Conservation (phyloP, 2,329 filamentous ascomycete genomes). For the Ascochyta lentis region DNA sequence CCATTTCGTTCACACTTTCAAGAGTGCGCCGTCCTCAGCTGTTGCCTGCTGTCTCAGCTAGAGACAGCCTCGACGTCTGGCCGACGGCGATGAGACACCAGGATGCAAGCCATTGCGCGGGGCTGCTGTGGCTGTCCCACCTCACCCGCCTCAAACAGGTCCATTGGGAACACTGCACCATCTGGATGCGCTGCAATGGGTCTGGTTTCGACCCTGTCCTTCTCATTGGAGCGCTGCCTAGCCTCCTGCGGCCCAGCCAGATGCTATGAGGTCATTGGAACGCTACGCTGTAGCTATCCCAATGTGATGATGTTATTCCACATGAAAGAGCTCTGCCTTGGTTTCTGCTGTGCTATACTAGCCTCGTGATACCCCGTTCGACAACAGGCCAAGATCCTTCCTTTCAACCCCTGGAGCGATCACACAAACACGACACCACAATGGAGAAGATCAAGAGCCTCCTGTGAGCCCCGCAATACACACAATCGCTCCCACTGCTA, state of each 20-base stretch:
- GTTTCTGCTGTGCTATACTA: conserved; percentile 18
- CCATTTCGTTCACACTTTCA: too few relatives aligned
- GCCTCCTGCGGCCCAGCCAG: conserved; percentile 20
- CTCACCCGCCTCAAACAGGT: not conserved
- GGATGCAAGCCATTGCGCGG: conserved; percentile 4
- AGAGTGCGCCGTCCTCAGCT: too few relatives aligned
- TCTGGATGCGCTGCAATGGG: conserved; percentile 20
- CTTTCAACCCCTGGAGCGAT: conserved; percentile 16
- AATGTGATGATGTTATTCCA: conserved; percentile 25
- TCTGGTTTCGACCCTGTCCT: conserved; percentile 4
- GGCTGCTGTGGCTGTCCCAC: conserved; percentile 7
- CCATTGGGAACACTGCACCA: conserved; percentile 2
- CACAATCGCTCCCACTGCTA: not conserved
- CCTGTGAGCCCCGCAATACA: conserved; percentile 39
- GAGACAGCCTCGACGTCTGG: not conserved
- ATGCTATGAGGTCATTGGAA: conserved; percentile 14
- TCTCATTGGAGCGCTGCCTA: conserved; percentile 29
- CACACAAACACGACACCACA: conserved; percentile 15
- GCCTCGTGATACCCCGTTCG: conserved; percentile 2
- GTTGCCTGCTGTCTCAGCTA: not conserved
- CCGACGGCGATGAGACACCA: not conserved
- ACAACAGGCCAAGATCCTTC: conserved; percentile 7
- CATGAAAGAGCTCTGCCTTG: conserved; percentile 31
- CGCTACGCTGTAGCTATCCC: conserved; percentile 14
- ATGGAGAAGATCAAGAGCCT: conserved; percentile 57